Percentiles rank a stretch among this genome's conserved stretches.
Conservation (phyloP, 345 rosid genomes). For the Streptanthus diversifolius region DNA sequence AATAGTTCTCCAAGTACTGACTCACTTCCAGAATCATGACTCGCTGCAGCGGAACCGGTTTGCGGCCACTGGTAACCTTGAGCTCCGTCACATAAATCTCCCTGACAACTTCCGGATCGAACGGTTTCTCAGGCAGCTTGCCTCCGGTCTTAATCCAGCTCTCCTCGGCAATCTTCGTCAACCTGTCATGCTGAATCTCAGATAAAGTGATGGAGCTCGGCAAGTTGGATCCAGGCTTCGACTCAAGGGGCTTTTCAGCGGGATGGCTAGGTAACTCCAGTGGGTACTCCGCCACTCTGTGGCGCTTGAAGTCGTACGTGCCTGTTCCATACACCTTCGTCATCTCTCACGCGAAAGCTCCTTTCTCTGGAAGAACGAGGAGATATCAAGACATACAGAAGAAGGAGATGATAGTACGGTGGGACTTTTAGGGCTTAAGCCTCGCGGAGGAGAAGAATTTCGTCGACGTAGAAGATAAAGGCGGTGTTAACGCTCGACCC, state of each 20-base stretch:
- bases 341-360: constrained; percentile 40
- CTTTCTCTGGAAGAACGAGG: too few relatives aligned
- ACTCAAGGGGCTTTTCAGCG: constrained; percentile 51
- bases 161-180: constrained; percentile 75
- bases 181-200: constrained; percentile 85
- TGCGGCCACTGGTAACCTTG: constrained; percentile 63
- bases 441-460: too few relatives aligned
- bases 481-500: too few relatives aligned
- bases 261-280: constrained; percentile 49
- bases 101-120: constrained; percentile 71
- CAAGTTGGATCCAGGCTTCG: constrained; percentile 58
- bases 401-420: too few relatives aligned
- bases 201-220: constrained; percentile 80
- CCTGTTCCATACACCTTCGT: constrained; percentile 93
- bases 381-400: too few relatives aligned
- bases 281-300: constrained; percentile 95
- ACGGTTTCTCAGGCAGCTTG: constrained; percentile 42
- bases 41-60: constrained; percentile 85
- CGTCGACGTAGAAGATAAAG: too few relatives aligned
- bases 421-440: too few relatives aligned
- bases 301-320: constrained; percentile 96
- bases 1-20: constrained; percentile 90
- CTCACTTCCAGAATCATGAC: constrained; percentile 97
- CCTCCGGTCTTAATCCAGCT: constrained; percentile 64
- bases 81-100: constrained; percentile 80